A percentile compares a stretch with the other conserved stretches of the same genome.
Evolutionary conservation across 2,329 filamentous ascomycete genomes (phyloP).

Genomic region (Cordyceps pruinosa): DNA sequence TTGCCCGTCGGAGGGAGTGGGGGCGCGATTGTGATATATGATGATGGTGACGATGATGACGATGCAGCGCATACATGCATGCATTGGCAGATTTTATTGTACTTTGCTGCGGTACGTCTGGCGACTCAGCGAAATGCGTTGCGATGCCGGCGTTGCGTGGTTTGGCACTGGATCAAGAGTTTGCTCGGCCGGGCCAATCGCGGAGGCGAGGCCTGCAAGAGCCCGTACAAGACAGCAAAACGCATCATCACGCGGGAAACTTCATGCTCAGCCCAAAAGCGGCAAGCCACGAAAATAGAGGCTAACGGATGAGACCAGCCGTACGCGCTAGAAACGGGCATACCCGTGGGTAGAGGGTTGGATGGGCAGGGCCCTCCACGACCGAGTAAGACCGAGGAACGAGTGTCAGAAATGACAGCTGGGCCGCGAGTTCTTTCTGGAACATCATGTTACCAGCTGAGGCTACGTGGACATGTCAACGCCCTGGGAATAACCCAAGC

Average conservation of each 20-base stretch:
- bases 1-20: background rate
- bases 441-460: background rate
- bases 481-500: no score
- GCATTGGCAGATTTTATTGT: background rate
- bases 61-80: conserved; percentile 10
- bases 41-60: background rate
- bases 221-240: background rate
- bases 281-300: background rate
- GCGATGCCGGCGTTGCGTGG: no score
- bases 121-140: no score
- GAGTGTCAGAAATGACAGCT: conserved; percentile 3
- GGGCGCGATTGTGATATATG: conserved; percentile 1
- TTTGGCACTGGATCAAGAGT: no score
- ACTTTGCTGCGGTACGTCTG: no score
- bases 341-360: conserved; percentile 3
- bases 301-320: conserved; percentile 4
- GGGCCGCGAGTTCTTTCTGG: background rate
- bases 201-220: no score
- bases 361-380: background rate
- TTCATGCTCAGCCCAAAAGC: background rate
- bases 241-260: background rate
- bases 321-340: conserved; percentile 7
- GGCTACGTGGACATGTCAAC: background rate
- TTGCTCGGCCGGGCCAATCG: no score
- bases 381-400: background rate